Base-by-base conservation (phyloP, 345 rosid species). In the Syzygium jambos region DNA sequence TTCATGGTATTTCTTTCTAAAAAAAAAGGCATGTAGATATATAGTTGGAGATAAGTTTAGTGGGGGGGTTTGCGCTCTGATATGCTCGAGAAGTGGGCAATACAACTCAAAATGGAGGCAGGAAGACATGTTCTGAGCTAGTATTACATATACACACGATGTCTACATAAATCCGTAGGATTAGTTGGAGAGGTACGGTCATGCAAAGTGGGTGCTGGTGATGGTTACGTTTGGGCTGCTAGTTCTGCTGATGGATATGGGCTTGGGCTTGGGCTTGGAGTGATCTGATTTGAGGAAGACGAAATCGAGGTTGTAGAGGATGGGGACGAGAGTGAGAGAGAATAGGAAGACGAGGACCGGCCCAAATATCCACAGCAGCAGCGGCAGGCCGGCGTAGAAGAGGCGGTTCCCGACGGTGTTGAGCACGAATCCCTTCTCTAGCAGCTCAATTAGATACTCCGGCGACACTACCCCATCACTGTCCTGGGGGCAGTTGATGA, bases 291-390 rank as follows among this genome's bases (percentile, higher is more conserved):
- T 73, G 49, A 73, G 27, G 80, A 73, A 73, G 49, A 96, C 89
- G 34, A 96, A 92, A 88, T 96, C 99, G 9, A 96, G 93, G 77
- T 94, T 96, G 90, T 94, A 96, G 77, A 96, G 95, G 85, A 95
- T 94, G 1, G 96, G 97, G 10, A 98, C 92, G 93, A 96, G 92
- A 12, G 93, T 85, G 21, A 90, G 68, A 3, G 92, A 95, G 57
- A 94, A 94, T 78, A 95, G 77, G 89, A 95, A 95, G n/a, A 93
- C 98, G 86, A 95, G 94, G 7, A 98, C 93, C 0, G 99, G 99
- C 17, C 98, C 99, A 25, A 96, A 95, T 59, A 98, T 95, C 99
- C 99, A 98, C 1, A 95, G 95, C 87, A 98, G 85, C 15, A 98
- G 92, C 1, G 99, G 96, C 85, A 95, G 87, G 1, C 96, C 98